Percentiles rank a stretch among this genome's conserved stretches.
Evolutionary conservation across 2,329 filamentous ascomycete species (phyloP).

Genomic region (Talaromyces sp.): DNA sequence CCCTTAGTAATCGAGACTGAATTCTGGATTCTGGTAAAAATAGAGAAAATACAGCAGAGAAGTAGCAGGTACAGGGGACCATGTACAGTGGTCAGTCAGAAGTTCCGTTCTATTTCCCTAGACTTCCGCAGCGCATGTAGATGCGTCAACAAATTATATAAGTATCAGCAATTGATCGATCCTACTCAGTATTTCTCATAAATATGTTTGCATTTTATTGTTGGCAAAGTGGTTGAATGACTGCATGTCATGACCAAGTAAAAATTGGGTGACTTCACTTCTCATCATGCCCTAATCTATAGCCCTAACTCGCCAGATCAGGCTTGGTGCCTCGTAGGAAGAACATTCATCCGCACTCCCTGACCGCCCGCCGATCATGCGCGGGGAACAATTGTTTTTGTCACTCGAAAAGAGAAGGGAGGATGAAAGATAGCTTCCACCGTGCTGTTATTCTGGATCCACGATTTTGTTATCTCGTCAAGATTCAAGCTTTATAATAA

Average conservation of each 20-base stretch:
- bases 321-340: conserved; percentile 31
- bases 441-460: no score
- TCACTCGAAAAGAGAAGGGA: not conserved
- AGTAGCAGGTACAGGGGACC: no score
- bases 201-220: no score
- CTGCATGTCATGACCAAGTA: not conserved
- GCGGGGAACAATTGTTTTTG: conserved; percentile 14
- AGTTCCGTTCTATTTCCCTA: no score
- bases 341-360: conserved; percentile 21
- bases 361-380: conserved; percentile 17
- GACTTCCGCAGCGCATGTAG: no score
- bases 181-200: no score
- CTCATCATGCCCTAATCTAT: conserved; percentile 12
- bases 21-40: no score
- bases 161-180: no score
- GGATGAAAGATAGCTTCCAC: not conserved
- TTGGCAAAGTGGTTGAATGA: no score
- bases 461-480: not conserved
- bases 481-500: not conserved
- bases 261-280: conserved; percentile 23
- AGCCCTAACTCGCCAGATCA: conserved; percentile 26
- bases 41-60: no score
- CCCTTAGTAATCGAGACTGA: not conserved
- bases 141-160: no score
- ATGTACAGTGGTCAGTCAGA: no score